Base-by-base conservation (phyloP, 2,329 filamentous ascomycete genomes). In the Microsporum canis region DNA sequence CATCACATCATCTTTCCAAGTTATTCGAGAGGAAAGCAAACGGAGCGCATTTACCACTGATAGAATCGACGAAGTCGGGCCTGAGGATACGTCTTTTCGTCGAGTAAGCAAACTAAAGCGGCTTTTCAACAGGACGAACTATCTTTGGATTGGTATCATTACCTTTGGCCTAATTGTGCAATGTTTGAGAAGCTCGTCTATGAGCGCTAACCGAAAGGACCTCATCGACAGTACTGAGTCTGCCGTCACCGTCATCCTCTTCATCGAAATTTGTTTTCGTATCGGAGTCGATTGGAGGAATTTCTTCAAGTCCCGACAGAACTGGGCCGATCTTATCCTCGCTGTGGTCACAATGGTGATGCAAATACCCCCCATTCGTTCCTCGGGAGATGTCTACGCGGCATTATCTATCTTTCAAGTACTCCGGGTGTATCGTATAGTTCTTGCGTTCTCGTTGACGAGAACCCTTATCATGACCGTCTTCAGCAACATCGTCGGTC, bases 1-100 rank as follows among this genome's bases (percentile, higher is more conserved):
- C 68, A 99, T 99, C 71, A 99, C 94, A 0, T 96, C 94, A 3
- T 96, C 92, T 0, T 99, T 99, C 70, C 94, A 99, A 72, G 89
- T 99, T 66, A 99, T 99, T 68, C 85, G 94, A 65, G 95, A 99
- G 77, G 94, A 99, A 72, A 95, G 90, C 75, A 91, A 88, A 73
- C 86, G 88, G 36, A 96, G 91, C 76, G 94, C 95, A 2, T 99
- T 99, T 73, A 91, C 91, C 3, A 84, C 85, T 10, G 84, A 90
- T 61, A 82, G 89, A 43, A 82, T 81, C 59, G 79, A 81, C 57
- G 70, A 69, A n/a, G 70, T 77, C 39, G 70, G 76, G 31, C 73
- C 76, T 36, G 76, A 78, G 45, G 68, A 74, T 29, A 64, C 64
- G 23, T 60, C 67, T 1, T 61, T 65, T 5, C 70, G 64, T 17